Base-by-base conservation (phyloP, 805 yeast genomes). In the Cyberlindnera mrakii region DNA sequence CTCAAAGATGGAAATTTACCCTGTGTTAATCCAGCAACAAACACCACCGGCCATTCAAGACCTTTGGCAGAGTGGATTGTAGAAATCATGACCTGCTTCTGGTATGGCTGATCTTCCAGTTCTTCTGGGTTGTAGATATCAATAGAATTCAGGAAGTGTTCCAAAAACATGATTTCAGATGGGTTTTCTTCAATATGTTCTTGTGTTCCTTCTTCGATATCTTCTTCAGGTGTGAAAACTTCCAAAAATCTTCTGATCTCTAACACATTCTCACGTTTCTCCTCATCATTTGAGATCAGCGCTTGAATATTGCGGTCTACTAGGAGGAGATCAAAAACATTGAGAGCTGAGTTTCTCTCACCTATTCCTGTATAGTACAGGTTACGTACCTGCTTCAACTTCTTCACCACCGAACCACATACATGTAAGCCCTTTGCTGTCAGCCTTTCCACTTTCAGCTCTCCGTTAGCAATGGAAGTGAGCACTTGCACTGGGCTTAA, bases 21-120 rank as follows among this genome's bases (percentile, higher is more conserved):
- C 37, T 84, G 86, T 29, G 75, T 68, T 15, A 85, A 63, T 0
- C 86, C 83, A 0, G 95, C 88, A 11, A 87, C 75, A 57, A 87
- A 86, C 0, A 91, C 97, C 13, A 86, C 77, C 0, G 96, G 91
- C 97, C 98, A 91, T 59, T 91, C 99, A 2, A 90, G 68, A 1
- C 99, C 99, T 59, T 91, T 91, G 1, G 97, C 80, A 0, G 89
- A 87, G 59, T 91, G 99, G 11, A 91, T 83, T 0, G 98, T 93
- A 0, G 95, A 83, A 0, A 91, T 63, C 0, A 74, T 63, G 1
- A 78, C 71, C n/a, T 52, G 53, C 1, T 65, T 69, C 4, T 44
- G 66, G 3, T 42, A 23, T n/a, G 35, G 41, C 11, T 23, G 44
- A 54, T 66, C 44, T 2, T 30, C 14, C 5, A 51, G 53, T 6